phyloP scores from a whole-genome alignment of 2,329 filamentous ascomycete genomes.

The Calonectria montana region DNA sequence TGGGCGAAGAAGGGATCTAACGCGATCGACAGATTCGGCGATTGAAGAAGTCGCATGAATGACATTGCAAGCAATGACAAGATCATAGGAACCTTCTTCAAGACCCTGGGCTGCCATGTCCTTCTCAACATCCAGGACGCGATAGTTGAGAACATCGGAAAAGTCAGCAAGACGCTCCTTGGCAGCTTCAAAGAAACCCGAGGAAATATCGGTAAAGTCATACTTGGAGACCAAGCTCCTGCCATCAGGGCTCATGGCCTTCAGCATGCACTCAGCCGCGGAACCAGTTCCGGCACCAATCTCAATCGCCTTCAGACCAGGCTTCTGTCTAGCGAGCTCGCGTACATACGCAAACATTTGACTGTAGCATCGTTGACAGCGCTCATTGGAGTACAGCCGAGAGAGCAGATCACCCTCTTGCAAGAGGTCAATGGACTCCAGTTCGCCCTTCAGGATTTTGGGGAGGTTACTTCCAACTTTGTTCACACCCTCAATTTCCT shows the following conservation, averaged over 20 bases:
- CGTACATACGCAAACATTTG: not conserved
- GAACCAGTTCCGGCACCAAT: conserved; percentile 57
- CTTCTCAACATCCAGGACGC: conserved; percentile 44
- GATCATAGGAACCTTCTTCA: conserved; percentile 45
- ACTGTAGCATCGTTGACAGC: conserved; percentile 14
- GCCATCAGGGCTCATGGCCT: conserved; percentile 35
- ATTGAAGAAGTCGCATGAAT: conserved; percentile 45
- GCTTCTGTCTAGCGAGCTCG: conserved; percentile 50
- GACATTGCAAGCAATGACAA: conserved; percentile 49
- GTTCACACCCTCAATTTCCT: conserved; percentile 10
- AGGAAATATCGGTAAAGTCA: conserved; percentile 58
- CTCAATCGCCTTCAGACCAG: conserved; percentile 48
- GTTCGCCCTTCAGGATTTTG: conserved; percentile 5
- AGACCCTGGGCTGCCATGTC: conserved; percentile 49
- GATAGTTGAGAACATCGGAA: conserved; percentile 33
- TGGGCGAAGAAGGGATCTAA: conserved; percentile 38
- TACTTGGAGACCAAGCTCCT: conserved; percentile 41
- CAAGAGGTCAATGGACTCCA: conserved; percentile 11
- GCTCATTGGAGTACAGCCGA: conserved; percentile 16
- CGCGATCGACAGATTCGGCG: conserved; percentile 7
- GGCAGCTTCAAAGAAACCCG: conserved; percentile 54
- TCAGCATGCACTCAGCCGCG: conserved; percentile 50
- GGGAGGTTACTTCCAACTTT: conserved; percentile 10
- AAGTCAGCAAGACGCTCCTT: conserved; percentile 38
- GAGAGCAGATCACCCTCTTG: not conserved